Conservation (phyloP, 2,329 filamentous ascomycete species). For the Hypomyces perniciosus region DNA sequence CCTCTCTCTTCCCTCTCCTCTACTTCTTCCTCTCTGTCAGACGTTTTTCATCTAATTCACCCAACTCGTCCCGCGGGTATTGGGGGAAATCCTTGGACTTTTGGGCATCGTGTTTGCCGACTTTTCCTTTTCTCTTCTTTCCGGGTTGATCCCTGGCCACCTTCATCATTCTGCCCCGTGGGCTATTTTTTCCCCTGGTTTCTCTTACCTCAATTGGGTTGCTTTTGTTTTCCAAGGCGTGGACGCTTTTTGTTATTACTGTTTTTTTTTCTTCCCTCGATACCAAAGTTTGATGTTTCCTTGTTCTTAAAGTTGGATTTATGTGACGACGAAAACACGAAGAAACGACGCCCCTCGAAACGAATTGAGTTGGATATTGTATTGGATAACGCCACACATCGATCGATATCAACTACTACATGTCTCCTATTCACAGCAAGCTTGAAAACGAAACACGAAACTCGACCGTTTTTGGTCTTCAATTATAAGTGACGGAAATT, state of each 20-base stretch:
- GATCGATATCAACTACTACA: not conserved
- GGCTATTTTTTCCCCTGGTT: constrained; percentile 11
- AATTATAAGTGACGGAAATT: constrained; percentile 17
- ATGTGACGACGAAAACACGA: too few relatives aligned
- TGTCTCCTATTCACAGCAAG: not conserved
- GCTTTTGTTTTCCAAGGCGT: not conserved
- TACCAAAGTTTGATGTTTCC: not conserved
- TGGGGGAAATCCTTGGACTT: not conserved
- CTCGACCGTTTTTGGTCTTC: constrained; percentile 13
- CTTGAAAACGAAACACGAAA: constrained; percentile 11
- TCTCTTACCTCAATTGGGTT: not conserved
- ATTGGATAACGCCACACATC: too few relatives aligned
- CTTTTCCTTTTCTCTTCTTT: constrained; percentile 11
- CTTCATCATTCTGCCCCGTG: constrained; percentile 27
- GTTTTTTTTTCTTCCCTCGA: constrained; percentile 11
- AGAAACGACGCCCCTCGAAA: too few relatives aligned
- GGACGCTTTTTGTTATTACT: constrained; percentile 8
- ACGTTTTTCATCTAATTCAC: constrained; percentile 13
- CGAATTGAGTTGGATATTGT: too few relatives aligned
- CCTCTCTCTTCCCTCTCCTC: not conserved
- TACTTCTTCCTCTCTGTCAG: not conserved
- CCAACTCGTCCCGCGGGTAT: too few relatives aligned
- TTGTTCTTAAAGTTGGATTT: too few relatives aligned
- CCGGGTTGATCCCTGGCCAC: constrained; percentile 54
- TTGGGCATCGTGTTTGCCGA: constrained; percentile 2